Percentiles rank a stretch among this genome's conserved stretches.
phyloP scores from a whole-genome alignment of 176 grass and related monocot species.

The Puya raimondii region DNA sequence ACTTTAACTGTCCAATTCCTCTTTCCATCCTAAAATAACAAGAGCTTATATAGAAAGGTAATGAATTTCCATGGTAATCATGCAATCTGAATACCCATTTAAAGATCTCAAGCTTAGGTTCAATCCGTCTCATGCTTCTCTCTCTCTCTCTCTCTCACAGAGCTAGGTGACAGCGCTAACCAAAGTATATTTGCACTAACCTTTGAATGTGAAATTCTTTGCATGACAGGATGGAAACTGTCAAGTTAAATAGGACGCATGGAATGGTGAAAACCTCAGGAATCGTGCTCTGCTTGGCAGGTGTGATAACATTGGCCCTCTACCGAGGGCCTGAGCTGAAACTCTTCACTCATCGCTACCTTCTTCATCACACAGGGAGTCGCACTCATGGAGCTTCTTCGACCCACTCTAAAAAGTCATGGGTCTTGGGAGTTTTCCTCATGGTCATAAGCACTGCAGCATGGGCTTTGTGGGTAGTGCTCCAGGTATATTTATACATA shows the following conservation, averaged over 20 bases:
- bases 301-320: constrained; percentile 49
- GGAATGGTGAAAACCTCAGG: constrained; percentile 49
- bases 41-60: neutral
- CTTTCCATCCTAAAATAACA: neutral
- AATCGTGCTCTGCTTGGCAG: constrained; percentile 40
- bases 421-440: constrained; percentile 53
- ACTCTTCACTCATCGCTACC: constrained; percentile 43
- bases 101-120: neutral
- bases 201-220: neutral
- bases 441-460: constrained; percentile 36
- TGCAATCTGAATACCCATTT: neutral
- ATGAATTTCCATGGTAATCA: neutral
- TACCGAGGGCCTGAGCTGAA: constrained; percentile 50
- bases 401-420: constrained; percentile 35
- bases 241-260: constrained; percentile 49
- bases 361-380: constrained; percentile 9
- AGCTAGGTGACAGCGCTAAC: too few relatives aligned
- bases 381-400: neutral
- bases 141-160: neutral
- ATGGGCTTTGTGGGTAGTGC: constrained; percentile 45
- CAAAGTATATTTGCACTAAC: neutral
- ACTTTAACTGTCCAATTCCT: too few relatives aligned
- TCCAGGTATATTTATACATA: constrained; percentile 26
- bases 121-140: neutral
- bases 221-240: constrained; percentile 47